These are phyloP conservation scores for Ophidiomyces ophidiicola DNA, from an alignment of 2,329 filamentous ascomycete genomes.

Conservation along the genomic window DNA sequence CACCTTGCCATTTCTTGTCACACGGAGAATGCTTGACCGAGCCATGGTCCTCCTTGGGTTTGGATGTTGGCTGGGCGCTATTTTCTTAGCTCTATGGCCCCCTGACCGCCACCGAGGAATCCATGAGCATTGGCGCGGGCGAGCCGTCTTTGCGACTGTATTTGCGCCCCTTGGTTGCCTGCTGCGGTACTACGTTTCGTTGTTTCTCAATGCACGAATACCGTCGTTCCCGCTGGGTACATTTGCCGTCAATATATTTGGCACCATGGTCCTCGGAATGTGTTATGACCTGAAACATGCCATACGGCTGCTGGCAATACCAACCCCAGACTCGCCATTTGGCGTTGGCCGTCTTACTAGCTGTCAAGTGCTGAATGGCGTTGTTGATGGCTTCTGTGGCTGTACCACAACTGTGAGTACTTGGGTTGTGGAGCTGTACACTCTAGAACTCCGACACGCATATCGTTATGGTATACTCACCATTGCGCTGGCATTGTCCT, in stretches of 20 bases:
- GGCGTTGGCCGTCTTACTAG: constrained; percentile 39
- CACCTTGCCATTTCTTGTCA: constrained; percentile 45
- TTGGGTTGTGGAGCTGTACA: constrained; percentile 51
- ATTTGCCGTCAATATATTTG: constrained; percentile 67
- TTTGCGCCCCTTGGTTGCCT: constrained; percentile 75
- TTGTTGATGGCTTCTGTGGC: constrained; percentile 58
- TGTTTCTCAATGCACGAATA: constrained; percentile 55
- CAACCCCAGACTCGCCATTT: neutral
- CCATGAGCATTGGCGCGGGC: constrained; percentile 58
- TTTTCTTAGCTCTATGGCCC: constrained; percentile 60
- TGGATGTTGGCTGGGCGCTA: constrained; percentile 65
- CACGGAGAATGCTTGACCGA: constrained; percentile 52
- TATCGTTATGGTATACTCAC: constrained; percentile 48
- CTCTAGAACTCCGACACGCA: constrained; percentile 43
- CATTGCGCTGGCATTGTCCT: constrained; percentile 36
- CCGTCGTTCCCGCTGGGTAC: constrained; percentile 72
- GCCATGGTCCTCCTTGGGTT: constrained; percentile 52
- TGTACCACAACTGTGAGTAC: constrained; percentile 56
- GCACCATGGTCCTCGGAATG: constrained; percentile 62
- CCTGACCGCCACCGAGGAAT: constrained; percentile 40
- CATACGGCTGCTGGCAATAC: constrained; percentile 34
- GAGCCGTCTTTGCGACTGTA: constrained; percentile 61
- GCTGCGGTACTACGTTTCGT: constrained; percentile 58
- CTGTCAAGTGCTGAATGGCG: constrained; percentile 56
- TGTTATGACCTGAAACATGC: constrained; percentile 67